Conservation (phyloP, 805 yeast genomes). For the Saturnispora ahearnii region DNA sequence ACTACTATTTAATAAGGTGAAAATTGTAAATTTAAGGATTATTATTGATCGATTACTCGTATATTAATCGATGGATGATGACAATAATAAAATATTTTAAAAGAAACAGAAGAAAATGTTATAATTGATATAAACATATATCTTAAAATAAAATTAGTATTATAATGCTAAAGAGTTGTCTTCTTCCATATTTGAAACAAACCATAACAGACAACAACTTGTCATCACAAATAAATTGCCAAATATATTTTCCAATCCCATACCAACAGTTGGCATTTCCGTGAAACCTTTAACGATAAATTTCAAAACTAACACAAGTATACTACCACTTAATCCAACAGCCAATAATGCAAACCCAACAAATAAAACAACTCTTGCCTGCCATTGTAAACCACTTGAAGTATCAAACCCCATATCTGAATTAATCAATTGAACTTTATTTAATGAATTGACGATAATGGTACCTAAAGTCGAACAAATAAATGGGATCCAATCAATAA, state of each 20-base stretch:
- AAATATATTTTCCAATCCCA: constrained; percentile 87
- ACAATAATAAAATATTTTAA: not conserved
- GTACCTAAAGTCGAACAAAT: constrained; percentile 84
- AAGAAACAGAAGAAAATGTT: not conserved
- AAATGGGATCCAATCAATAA: constrained; percentile 94
- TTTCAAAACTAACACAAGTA: constrained; percentile 79
- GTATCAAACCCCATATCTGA: constrained; percentile 24
- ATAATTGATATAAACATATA: not conserved
- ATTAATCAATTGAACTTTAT: constrained; percentile 41
- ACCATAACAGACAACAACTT: constrained; percentile 86
- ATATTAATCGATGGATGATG: not conserved
- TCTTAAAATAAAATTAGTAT: not conserved
- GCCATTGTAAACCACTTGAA: constrained; percentile 60
- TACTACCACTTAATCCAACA: constrained; percentile 88
- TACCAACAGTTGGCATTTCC: constrained; percentile 79
- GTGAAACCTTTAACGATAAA: constrained; percentile 68
- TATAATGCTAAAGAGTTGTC: constrained; percentile 77
- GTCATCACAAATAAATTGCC: constrained; percentile 73
- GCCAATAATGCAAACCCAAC: constrained; percentile 89
- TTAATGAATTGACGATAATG: constrained; percentile 69
- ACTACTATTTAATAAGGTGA: not conserved
- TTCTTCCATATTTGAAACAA: constrained; percentile 92
- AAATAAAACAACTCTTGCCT: constrained; percentile 82
- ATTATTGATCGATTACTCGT: too few species aligned
- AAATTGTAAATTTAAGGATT: too few species aligned